phyloP scores from a whole-genome alignment of 2,329 filamentous ascomycete genomes.

The Paecilomyces sp. region DNA sequence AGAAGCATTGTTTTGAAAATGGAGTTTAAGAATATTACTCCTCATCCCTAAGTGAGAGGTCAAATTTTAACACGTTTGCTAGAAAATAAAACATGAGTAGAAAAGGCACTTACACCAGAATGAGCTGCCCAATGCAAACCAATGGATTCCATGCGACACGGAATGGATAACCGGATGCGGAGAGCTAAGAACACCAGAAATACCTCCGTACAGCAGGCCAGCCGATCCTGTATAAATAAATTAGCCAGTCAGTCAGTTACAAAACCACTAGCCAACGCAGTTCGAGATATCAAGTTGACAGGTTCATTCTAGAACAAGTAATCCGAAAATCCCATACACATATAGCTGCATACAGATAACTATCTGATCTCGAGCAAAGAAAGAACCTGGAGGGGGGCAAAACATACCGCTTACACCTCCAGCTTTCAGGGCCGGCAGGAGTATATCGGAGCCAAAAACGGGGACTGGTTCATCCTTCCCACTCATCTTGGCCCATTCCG shows the following conservation, averaged over 20 bases:
- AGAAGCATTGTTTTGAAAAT: conserved; percentile 46
- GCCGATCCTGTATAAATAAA: conserved; percentile 43
- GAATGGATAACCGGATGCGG: conserved; percentile 62
- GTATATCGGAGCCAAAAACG: conserved; percentile 10
- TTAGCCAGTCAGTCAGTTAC: not conserved
- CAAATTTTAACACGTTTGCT: conserved; percentile 35
- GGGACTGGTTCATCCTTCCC: conserved; percentile 10
- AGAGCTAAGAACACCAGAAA: conserved; percentile 64
- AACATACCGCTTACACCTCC: conserved; percentile 53
- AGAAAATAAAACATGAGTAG: not conserved
- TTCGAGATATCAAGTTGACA: not conserved
- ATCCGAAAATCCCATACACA: not conserved
- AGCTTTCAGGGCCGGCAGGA: conserved; percentile 46
- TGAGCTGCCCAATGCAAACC: conserved; percentile 67
- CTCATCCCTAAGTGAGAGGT: conserved; percentile 31
- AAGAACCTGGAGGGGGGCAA: conserved; percentile 7
- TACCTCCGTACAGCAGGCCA: conserved; percentile 59
- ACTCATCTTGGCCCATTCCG: conserved; percentile 18
- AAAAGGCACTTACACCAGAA: conserved; percentile 60
- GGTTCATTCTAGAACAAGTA: not conserved
- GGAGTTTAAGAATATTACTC: conserved; percentile 40
- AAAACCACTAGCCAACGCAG: no score
- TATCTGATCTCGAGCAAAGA: not conserved
- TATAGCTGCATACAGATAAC: not conserved
- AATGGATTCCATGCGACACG: conserved; percentile 66